Evolutionary conservation across 345 rosid genomes (phyloP).

Genomic region (Sisymbrium irio): DNA sequence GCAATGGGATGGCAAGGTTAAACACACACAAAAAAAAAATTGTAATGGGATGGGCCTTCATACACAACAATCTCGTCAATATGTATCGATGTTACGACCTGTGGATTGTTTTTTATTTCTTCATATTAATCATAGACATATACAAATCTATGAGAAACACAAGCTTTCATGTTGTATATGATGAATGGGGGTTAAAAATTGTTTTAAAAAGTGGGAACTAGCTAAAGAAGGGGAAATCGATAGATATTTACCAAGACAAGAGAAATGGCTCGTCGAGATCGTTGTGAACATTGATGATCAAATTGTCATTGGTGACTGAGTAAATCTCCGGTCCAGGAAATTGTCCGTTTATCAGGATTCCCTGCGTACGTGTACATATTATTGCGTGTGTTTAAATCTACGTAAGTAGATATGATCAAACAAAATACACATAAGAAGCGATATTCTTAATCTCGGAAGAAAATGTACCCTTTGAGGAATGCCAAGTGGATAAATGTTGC

Average conservation of each 20-base stretch:
- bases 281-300: conserved; percentile 81
- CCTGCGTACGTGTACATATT: conserved; percentile 37
- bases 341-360: conserved; percentile 85
- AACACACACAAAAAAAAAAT: too few relatives aligned
- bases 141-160: not conserved
- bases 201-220: not conserved
- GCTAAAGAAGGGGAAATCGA: not conserved
- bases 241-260: conserved; percentile 63
- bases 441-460: not conserved
- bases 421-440: not conserved
- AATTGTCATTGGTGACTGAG: conserved; percentile 78
- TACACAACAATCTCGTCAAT: too few relatives aligned
- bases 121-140: not conserved
- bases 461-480: conserved; percentile 46
- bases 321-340: conserved; percentile 91
- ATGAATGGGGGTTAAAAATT: too few relatives aligned
- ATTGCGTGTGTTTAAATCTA: too few relatives aligned
- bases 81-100: too few relatives aligned
- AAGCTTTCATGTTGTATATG: too few relatives aligned
- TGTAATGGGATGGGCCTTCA: not conserved
- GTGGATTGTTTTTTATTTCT: too few relatives aligned
- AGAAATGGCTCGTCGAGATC: conserved; percentile 82
- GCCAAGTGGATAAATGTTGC: conserved; percentile 63
- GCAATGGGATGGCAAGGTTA: too few relatives aligned
- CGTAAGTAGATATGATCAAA: not conserved